Evolutionary conservation across 2,329 filamentous ascomycete species (phyloP).

Genomic region (Grosmannia penicillata): DNA sequence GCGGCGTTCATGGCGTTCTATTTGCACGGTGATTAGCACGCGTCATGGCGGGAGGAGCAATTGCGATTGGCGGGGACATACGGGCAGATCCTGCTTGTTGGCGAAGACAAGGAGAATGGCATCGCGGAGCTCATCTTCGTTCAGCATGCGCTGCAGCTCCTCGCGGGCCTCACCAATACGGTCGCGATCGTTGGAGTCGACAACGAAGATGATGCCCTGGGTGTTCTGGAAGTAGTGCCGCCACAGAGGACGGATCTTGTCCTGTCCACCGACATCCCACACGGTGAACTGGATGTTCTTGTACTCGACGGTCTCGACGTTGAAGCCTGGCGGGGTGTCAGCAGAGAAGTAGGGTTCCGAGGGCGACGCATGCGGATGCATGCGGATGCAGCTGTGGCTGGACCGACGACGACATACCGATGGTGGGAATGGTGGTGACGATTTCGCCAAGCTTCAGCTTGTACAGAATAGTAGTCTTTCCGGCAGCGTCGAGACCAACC

Average conservation of each 20-base stretch:
- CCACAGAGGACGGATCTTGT: constrained; percentile 99
- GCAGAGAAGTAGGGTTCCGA: background rate
- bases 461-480: constrained; percentile 99
- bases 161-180: constrained; percentile 94
- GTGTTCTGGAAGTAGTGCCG: constrained; percentile 99
- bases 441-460: constrained; percentile 99
- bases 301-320: constrained; percentile 99
- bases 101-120: constrained; percentile 94
- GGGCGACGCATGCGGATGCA: no score
- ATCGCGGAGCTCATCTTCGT: constrained; percentile 97
- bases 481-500: constrained; percentile 97
- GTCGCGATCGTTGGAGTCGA: constrained; percentile 97
- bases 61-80: constrained; percentile 34
- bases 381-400: background rate
- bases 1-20: constrained; percentile 99
- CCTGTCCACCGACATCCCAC: constrained; percentile 99
- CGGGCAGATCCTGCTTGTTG: constrained; percentile 99
- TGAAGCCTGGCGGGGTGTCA: constrained; percentile 55
- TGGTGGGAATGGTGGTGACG: constrained; percentile 97
- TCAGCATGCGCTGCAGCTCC: constrained; percentile 95
- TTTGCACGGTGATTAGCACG: background rate
- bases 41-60: background rate
- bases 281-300: constrained; percentile 99
- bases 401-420: constrained; percentile 46
- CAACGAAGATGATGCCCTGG: constrained; percentile 98